These are phyloP conservation scores for Mercurialis annua DNA, from an alignment of 345 rosid species.

Conservation along the genomic window DNA sequence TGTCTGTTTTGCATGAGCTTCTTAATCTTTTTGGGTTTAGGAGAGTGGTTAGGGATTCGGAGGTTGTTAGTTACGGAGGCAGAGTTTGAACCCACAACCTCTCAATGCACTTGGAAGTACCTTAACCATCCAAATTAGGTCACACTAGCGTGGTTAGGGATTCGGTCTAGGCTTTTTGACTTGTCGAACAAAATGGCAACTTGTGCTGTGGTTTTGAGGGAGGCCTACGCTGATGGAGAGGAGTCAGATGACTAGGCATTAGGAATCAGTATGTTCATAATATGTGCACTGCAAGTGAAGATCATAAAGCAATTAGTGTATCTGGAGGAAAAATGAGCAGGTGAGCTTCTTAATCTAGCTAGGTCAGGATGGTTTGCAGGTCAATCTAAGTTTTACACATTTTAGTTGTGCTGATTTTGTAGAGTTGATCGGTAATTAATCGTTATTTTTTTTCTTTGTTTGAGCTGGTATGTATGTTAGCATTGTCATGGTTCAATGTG, in stretches of 20 bases:
- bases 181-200: slow-evolving; percentile 63
- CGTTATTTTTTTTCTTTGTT: background rate
- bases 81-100: too few species aligned
- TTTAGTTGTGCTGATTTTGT: background rate
- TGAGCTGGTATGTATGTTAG: background rate
- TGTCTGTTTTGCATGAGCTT: slow-evolving; percentile 70
- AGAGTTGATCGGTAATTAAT: background rate
- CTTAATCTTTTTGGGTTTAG: slow-evolving; percentile 66
- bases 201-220: slow-evolving; percentile 73
- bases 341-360: slow-evolving; percentile 10
- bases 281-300: slow-evolving; percentile 57
- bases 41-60: slow-evolving; percentile 64
- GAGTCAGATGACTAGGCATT: slow-evolving; percentile 46
- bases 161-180: slow-evolving; percentile 84
- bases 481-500: too few species aligned
- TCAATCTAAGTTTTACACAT: background rate
- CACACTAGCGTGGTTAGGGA: slow-evolving; percentile 61
- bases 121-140: too few species aligned
- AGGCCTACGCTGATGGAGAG: slow-evolving; percentile 59
- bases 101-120: too few species aligned
- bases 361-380: background rate
- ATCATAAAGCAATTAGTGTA: slow-evolving; percentile 27
- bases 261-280: slow-evolving; percentile 72
- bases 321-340: slow-evolving; percentile 27
- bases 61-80: slow-evolving; percentile 60